A percentile compares a stretch with the other conserved stretches of the same genome.
phyloP scores from a whole-genome alignment of 1,284 basidiomycete species.

The Ceratobasidium sp. region DNA sequence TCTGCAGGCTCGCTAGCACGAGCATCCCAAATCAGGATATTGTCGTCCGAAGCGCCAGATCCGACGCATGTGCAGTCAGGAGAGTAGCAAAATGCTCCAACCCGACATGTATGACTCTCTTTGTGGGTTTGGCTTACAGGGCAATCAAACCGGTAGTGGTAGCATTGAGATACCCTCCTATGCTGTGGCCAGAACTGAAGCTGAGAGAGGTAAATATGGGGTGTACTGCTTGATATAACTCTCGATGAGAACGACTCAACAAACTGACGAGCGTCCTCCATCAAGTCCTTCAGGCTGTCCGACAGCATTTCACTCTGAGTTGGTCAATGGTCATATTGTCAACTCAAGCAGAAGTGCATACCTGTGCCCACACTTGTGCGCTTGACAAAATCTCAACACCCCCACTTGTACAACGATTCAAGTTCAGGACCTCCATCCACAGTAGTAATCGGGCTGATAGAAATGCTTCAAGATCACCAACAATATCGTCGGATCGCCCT shows the following conservation, averaged over 20 bases:
- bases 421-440: neutral
- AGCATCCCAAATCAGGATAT: neutral
- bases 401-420: neutral
- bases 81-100: neutral
- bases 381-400: neutral
- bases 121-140: neutral
- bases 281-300: no score
- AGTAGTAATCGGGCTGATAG: neutral
- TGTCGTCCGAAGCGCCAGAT: neutral
- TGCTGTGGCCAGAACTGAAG: neutral
- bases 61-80: neutral
- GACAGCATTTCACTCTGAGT: no score
- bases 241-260: neutral
- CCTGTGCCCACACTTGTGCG: neutral
- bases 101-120: neutral
- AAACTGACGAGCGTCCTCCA: neutral
- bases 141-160: neutral
- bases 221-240: neutral
- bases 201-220: neutral
- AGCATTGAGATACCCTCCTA: neutral
- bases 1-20: no score
- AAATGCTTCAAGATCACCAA: neutral
- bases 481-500: neutral
- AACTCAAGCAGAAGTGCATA: neutral
- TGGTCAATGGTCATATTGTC: no score